phyloP scores from a whole-genome alignment of 352 stramenopile species.

The Pythium phragmiticola region DNA sequence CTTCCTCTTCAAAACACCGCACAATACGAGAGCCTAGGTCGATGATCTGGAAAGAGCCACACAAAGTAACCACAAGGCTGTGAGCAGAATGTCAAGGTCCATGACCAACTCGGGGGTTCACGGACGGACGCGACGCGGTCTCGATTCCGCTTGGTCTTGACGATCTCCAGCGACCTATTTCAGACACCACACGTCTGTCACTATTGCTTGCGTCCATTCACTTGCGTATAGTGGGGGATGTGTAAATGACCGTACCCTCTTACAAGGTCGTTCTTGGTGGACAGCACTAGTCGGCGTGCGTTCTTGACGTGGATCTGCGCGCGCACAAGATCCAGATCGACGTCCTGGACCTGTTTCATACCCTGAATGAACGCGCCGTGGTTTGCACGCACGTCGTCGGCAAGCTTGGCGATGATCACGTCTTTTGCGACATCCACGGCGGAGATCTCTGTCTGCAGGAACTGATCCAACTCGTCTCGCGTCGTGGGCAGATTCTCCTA shows the following conservation, averaged over 20 bases:
- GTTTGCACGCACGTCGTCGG: conserved; percentile 81
- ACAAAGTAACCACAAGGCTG: not conserved
- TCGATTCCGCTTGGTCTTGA: conserved; percentile 81
- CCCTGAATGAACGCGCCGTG: conserved; percentile 79
- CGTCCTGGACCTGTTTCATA: conserved; percentile 87
- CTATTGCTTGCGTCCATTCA: not conserved
- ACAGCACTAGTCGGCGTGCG: conserved; percentile 63
- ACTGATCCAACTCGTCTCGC: conserved; percentile 51
- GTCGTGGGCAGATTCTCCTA: conserved; percentile 66
- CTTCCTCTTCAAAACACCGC: conserved; percentile 71
- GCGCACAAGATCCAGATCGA: conserved; percentile 80
- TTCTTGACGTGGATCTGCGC: conserved; percentile 90
- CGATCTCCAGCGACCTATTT: conserved; percentile 69
- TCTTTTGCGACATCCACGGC: conserved; percentile 81
- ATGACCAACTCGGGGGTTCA: not conserved
- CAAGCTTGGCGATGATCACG: conserved; percentile 66
- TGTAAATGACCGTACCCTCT: conserved; percentile 38
- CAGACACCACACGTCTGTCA: not conserved
- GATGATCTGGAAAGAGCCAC: conserved; percentile 49
- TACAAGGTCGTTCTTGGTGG: conserved; percentile 71
- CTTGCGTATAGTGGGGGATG: too few relatives aligned
- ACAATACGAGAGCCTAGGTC: conserved; percentile 41
- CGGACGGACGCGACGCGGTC: conserved; percentile 69
- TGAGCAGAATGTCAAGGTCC: not conserved
- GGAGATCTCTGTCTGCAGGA: conserved; percentile 81